These are phyloP conservation scores for Aspergillus sp. DNA, from an alignment of 2,329 filamentous ascomycete species.

Conservation along the genomic window DNA sequence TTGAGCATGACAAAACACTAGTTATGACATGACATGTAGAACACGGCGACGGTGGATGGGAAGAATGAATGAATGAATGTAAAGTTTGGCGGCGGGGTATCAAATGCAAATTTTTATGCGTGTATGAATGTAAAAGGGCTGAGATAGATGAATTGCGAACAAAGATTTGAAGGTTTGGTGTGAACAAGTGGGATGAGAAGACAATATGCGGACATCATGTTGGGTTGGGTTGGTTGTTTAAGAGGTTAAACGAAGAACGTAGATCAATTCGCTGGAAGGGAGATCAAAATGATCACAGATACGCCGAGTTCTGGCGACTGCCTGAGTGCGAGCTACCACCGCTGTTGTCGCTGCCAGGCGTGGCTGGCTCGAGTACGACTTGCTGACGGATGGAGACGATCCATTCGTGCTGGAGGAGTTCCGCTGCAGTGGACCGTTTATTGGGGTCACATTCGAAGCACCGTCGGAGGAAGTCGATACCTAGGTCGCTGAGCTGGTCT, in stretches of 20 bases:
- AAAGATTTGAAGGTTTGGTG: not conserved
- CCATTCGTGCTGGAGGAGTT: conserved; percentile 94
- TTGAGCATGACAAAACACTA: not conserved
- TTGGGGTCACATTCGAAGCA: conserved; percentile 86
- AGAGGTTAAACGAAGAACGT: too few species aligned
- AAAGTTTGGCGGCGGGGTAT: conserved; percentile 28
- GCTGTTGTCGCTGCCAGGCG: conserved; percentile 40
- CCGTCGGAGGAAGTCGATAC: conserved; percentile 82
- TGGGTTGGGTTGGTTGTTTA: too few species aligned
- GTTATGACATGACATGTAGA: not conserved
- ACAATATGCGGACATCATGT: too few species aligned
- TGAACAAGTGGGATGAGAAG: not conserved
- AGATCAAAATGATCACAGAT: conserved; percentile 23
- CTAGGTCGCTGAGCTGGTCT: conserved; percentile 81
- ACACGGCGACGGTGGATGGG: not conserved
- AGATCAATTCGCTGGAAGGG: not conserved
- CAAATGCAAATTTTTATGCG: conserved; percentile 29
- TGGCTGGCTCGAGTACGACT: conserved; percentile 48
- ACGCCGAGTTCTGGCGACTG: conserved; percentile 34
- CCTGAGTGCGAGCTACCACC: conserved; percentile 36
- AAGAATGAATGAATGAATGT: conserved; percentile 6
- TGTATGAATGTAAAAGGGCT: not conserved
- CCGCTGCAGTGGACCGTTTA: conserved; percentile 77
- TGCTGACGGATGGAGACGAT: conserved; percentile 56
- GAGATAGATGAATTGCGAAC: not conserved